Evolutionary conservation across 331 rosid species (phyloP).

Genomic region (Malus hybrid): DNA sequence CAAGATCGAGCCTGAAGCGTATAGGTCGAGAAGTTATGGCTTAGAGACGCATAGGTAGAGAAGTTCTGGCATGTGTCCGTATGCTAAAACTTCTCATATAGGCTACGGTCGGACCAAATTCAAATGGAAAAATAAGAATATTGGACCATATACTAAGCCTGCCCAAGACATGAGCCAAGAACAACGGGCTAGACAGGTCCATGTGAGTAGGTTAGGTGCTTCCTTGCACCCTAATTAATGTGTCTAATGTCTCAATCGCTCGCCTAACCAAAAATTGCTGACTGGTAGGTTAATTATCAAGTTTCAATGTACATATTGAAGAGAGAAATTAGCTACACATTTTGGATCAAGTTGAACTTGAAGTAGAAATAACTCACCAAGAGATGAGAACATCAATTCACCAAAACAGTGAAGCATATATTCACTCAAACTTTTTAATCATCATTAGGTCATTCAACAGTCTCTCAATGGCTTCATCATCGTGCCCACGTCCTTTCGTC

Average conservation of each 20-base stretch:
- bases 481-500: constrained; percentile 6
- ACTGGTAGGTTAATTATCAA: neutral
- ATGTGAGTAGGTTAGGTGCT: too few relatives aligned
- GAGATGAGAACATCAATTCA: too few relatives aligned
- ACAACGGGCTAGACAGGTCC: neutral
- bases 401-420: too few relatives aligned
- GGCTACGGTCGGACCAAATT: too few relatives aligned
- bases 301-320: neutral
- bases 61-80: neutral
- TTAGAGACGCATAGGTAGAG: too few relatives aligned
- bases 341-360: neutral
- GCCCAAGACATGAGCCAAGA: neutral
- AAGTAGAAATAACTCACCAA: neutral
- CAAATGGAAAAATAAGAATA: too few relatives aligned
- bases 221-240: too few relatives aligned
- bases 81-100: neutral
- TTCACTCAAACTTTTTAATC: constrained; percentile 6
- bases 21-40: too few relatives aligned
- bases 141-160: neutral
- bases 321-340: too few relatives aligned
- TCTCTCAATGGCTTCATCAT: constrained; percentile 7
- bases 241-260: too few relatives aligned
- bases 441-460: neutral
- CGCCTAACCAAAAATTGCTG: neutral
- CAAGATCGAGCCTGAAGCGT: too few relatives aligned